These are phyloP conservation scores for Basipetospora chlamydospora DNA, from an alignment of 2,329 filamentous ascomycete species.

Conservation along the genomic window DNA sequence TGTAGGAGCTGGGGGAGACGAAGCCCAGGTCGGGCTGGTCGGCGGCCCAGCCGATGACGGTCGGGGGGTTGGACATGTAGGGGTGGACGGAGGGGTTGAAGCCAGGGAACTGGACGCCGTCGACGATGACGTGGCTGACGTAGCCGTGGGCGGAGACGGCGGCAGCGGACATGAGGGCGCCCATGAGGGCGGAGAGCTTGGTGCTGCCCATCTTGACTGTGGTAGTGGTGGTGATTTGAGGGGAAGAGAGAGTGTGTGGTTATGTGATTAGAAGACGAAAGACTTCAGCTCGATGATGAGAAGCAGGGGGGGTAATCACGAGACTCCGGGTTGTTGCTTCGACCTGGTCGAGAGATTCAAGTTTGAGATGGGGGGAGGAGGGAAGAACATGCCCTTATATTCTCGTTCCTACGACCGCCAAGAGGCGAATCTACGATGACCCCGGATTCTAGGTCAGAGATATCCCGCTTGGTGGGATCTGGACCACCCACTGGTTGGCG, in stretches of 20 bases:
- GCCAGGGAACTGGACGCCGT: constrained; percentile 4
- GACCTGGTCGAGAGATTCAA: too few species aligned
- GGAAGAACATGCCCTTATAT: background rate
- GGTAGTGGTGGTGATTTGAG: too few species aligned
- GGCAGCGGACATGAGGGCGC: constrained; percentile 2
- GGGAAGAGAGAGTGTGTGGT: too few species aligned
- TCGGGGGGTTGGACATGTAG: constrained; percentile 10
- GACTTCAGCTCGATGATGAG: too few species aligned
- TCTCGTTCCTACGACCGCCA: too few species aligned
- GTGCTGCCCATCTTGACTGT: constrained; percentile 6
- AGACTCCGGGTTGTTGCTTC: too few species aligned
- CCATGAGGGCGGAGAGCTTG: constrained; percentile 5
- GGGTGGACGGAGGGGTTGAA: constrained; percentile 1
- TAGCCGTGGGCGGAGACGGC: constrained; percentile 22
- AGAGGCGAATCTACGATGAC: too few species aligned
- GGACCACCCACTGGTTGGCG: too few species aligned
- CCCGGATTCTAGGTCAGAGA: too few species aligned
- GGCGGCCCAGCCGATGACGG: constrained; percentile 18
- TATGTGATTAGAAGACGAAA: too few species aligned
- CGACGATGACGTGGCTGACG: constrained; percentile 19
- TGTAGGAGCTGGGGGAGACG: constrained; percentile 26
- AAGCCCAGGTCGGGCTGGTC: constrained; percentile 25
- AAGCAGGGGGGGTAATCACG: too few species aligned
- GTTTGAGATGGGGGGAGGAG: background rate
- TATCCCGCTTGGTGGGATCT: too few species aligned